Conservation (phyloP, 164 flowering plant genomes). For the Vitis rupestris region DNA sequence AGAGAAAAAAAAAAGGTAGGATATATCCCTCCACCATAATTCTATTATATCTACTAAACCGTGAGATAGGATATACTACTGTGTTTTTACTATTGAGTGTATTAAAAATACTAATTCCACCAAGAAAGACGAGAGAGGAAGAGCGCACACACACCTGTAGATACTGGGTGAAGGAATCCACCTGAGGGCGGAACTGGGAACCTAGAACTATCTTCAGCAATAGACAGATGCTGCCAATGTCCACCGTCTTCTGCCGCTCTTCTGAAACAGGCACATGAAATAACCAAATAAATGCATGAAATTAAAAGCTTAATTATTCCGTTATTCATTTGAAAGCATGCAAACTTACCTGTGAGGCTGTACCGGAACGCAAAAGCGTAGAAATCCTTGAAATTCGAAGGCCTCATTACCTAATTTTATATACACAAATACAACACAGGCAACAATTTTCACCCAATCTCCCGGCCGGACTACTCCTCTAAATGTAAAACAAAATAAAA, state of each 20-base stretch:
- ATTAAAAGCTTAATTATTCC: background rate
- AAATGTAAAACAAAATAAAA: too few relatives aligned
- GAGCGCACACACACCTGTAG: slow-evolving; percentile 44
- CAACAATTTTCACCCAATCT: background rate
- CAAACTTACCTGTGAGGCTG: slow-evolving; percentile 71
- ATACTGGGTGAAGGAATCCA: slow-evolving; percentile 53
- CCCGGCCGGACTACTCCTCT: too few relatives aligned
- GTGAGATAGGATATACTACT: too few relatives aligned
- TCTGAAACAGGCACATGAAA: slow-evolving; percentile 34
- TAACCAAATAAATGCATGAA: background rate
- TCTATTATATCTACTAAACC: too few relatives aligned
- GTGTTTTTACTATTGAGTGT: too few relatives aligned
- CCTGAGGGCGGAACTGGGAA: slow-evolving; percentile 46
- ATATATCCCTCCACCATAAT: too few relatives aligned
- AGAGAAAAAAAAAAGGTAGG: too few relatives aligned
- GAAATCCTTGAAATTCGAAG: slow-evolving; percentile 63
- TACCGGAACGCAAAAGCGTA: slow-evolving; percentile 72
- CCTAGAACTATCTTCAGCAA: slow-evolving; percentile 73
- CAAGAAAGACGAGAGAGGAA: too few relatives aligned
- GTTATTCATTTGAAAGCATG: too few relatives aligned
- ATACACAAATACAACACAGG: slow-evolving; percentile 7
- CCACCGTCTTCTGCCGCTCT: slow-evolving; percentile 78
- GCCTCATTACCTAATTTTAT: slow-evolving; percentile 45
- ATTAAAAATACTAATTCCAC: too few relatives aligned
- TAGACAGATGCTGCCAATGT: slow-evolving; percentile 71